Evolutionary conservation across 106 monocot species (phyloP), one percentile per base, ranked within the genome.

Genomic region (Dendrobium catenatum): DNA sequence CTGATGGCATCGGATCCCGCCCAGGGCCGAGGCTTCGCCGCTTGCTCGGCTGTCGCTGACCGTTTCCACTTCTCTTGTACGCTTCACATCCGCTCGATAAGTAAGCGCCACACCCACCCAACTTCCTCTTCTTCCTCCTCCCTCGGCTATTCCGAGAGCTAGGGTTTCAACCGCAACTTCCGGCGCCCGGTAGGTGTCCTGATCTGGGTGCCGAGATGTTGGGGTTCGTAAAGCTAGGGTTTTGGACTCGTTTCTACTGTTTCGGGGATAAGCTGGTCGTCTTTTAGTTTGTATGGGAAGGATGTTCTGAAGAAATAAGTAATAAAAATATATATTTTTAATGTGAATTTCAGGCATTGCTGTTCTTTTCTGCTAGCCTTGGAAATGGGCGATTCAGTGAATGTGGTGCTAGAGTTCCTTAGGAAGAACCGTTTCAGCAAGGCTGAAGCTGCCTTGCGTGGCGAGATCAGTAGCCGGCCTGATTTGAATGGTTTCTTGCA

Each of bases 391-490:
- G 98, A 98, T 41, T 87, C 92, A 33, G 83, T 95, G 55, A 92
- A 93, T 77, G 85, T 86, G 78, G 93, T 98, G 43, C 81, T 98
- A 54, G 93, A 98, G 18, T 98, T 95, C 80, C 73, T 98, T 77
- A 84, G 87, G 68, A 89, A 87, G 82, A 91, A 99, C 77, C 84
- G 82, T 76, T 99, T 99, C 81, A 76, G 88, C 2, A 87, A 83
- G 75, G 98, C 95, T 0, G 98, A 99, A 79, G 98, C 93, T 20
- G 98, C 98, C 13, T 82, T 99, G 41, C 86, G 87, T 58, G 85
- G 91, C 6, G 98, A 99, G 87, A 86, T 99, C 20, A 82, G 56
- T 42, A 55, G 82, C 68, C 76, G 84, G 49, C 20, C 82, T 1
- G 84, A 88, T 84, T 79, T 81, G 77, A 90, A 85, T 78, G 86